Conservation (phyloP, 257 asterid species). For the Solanum appendiculatum region DNA sequence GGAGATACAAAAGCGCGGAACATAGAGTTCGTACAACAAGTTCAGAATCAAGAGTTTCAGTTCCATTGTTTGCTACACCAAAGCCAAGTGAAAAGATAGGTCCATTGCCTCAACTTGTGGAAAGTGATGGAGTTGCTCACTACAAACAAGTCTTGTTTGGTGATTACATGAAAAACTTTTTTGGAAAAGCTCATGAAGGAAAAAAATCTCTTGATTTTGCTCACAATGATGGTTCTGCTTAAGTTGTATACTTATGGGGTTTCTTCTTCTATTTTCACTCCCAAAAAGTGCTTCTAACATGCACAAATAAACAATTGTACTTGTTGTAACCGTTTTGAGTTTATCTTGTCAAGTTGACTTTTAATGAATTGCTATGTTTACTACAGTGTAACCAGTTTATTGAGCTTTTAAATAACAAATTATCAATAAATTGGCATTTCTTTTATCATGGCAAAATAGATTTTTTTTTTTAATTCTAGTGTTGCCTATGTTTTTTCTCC, state of each 20-base stretch:
- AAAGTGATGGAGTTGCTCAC: constrained; percentile 12
- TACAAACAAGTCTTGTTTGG: constrained; percentile 17
- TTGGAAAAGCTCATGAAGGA: constrained; percentile 24
- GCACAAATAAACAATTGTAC: background rate
- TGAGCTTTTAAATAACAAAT: background rate
- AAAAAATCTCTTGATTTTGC: constrained; percentile 26
- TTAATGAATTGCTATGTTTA: background rate
- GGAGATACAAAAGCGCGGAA: constrained; percentile 30
- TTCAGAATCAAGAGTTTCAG: constrained; percentile 23
- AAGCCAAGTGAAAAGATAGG: constrained; percentile 14
- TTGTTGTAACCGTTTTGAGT: background rate
- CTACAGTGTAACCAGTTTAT: background rate
- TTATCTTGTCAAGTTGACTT: background rate
- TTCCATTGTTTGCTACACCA: constrained; percentile 24
- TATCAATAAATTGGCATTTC: background rate
- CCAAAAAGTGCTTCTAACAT: background rate
- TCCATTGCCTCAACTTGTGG: constrained; percentile 23
- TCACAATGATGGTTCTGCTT: background rate
- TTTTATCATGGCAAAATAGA: background rate
- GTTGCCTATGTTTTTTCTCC: background rate
- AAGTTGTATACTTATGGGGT: background rate
- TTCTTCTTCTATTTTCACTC: background rate
- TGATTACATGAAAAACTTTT: constrained; percentile 26
- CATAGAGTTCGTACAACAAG: constrained; percentile 30
- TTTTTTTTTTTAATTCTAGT: background rate